Evolutionary conservation across 2,329 filamentous ascomycete genomes (phyloP).

Genomic region (Fusarium nisikadoi): DNA sequence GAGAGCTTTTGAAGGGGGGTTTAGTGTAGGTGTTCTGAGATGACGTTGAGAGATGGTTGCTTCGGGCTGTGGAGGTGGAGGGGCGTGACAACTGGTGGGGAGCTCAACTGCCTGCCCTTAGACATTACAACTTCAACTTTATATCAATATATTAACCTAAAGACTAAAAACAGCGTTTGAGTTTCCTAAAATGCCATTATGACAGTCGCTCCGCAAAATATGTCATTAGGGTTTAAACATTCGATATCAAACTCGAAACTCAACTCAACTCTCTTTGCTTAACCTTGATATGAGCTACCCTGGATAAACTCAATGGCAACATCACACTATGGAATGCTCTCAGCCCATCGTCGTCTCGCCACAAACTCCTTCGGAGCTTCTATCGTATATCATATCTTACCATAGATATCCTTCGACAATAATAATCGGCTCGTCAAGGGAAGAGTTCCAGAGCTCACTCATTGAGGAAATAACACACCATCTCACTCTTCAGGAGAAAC

Average conservation of each 20-base stretch:
- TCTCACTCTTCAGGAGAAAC: slow-evolving; percentile 9
- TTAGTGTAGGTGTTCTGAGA: slow-evolving; percentile 37
- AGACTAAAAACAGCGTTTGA: not conserved
- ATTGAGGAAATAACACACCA: slow-evolving; percentile 56
- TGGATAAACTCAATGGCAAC: slow-evolving; percentile 12
- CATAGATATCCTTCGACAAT: slow-evolving; percentile 71
- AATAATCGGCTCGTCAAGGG: slow-evolving; percentile 74
- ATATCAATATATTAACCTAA: not conserved
- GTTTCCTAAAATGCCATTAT: not conserved
- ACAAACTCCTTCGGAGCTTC: slow-evolving; percentile 67
- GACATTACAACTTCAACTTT: not conserved
- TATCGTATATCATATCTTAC: slow-evolving; percentile 70
- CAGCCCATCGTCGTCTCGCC: slow-evolving; percentile 61
- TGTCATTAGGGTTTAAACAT: rapidly evolving
- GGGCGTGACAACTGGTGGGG: slow-evolving; percentile 32
- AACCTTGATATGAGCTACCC: slow-evolving; percentile 12
- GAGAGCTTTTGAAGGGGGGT: slow-evolving; percentile 12
- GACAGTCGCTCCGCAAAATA: not conserved
- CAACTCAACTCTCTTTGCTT: not conserved
- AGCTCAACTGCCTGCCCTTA: not conserved
- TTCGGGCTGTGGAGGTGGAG: slow-evolving; percentile 30
- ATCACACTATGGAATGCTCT: slow-evolving; percentile 24
- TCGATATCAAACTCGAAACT: not conserved
- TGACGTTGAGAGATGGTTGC: slow-evolving; percentile 40
- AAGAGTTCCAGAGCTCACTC: slow-evolving; percentile 72